These are phyloP conservation scores for Paraleonurus japonicus DNA, from an alignment of 257 asterid genomes.

Conservation along the genomic window DNA sequence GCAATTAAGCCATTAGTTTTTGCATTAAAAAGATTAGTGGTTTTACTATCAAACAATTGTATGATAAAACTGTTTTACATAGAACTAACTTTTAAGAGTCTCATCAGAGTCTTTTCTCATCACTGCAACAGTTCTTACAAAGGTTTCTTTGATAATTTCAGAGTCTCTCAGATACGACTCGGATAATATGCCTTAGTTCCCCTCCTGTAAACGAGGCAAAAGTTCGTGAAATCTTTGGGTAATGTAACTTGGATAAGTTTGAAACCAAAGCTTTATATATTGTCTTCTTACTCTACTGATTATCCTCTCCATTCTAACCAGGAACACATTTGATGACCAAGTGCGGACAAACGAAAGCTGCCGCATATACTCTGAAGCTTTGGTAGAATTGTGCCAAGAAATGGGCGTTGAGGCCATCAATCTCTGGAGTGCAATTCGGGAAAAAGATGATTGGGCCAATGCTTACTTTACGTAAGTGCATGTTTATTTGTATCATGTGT, in stretches of 20 bases:
- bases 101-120: no score
- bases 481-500: neutral
- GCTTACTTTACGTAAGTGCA: conserved; percentile 48
- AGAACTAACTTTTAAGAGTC: no score
- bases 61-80: no score
- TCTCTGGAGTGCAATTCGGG: conserved; percentile 51
- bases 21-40: no score
- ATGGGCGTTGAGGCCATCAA: conserved; percentile 46
- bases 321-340: conserved; percentile 43
- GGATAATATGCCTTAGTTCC: conserved; percentile 61
- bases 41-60: no score
- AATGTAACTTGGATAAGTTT: neutral
- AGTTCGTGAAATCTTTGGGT: conserved; percentile 48
- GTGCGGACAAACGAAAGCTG: conserved; percentile 48
- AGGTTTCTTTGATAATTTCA: conserved; percentile 11
- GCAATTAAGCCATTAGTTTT: no score
- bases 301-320: conserved; percentile 13
- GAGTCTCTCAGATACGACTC: conserved; percentile 69
- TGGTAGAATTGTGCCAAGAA: conserved; percentile 49
- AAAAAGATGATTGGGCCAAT: conserved; percentile 44
- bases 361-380: conserved; percentile 55
- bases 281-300: neutral
- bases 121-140: neutral
- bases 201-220: conserved; percentile 73
- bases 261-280: neutral